A percentile compares a stretch with the other conserved stretches of the same genome.
Evolutionary conservation across 1,139 yeast species (phyloP).

Genomic region (Pichia sp.): DNA sequence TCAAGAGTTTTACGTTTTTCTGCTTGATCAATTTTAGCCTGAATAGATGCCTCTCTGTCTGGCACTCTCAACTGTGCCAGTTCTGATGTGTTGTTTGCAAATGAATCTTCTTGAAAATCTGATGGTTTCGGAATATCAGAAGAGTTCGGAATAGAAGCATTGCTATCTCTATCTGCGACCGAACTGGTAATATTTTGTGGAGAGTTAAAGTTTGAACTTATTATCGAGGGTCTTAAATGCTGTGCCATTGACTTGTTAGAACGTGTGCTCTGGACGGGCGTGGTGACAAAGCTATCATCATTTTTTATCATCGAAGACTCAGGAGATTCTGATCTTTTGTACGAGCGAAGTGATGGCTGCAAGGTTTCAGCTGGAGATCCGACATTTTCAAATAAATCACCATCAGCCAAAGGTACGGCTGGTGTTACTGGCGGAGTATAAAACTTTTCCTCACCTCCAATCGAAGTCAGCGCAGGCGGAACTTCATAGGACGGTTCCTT

Average conservation of each 20-base stretch:
- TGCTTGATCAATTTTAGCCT: slow-evolving; percentile 13
- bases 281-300: slow-evolving; percentile 2
- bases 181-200: not conserved
- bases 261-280: slow-evolving; percentile 1
- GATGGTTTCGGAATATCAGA: not conserved
- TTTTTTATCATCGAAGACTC: slow-evolving; percentile 6
- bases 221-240: slow-evolving; percentile 27
- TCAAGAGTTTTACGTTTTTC: slow-evolving; percentile 5
- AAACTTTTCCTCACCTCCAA: slow-evolving; percentile 2
- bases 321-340: slow-evolving; percentile 9
- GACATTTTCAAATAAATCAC: not conserved
- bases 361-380: slow-evolving; percentile 2
- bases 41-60: slow-evolving; percentile 20
- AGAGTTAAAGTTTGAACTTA: not conserved
- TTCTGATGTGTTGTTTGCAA: not conserved
- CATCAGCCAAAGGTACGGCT: not conserved
- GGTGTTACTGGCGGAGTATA: slow-evolving; percentile 14
- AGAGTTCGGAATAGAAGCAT: not conserved
- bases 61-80: slow-evolving; percentile 22
- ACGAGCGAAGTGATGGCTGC: not conserved
- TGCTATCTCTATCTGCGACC: not conserved
- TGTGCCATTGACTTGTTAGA: slow-evolving; percentile 30
- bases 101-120: not conserved
- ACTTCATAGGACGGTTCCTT: slow-evolving; percentile 1
- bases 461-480: not conserved